Conservation (phyloP, 1,139 yeast genomes). For the Chernovozyma aurita region DNA sequence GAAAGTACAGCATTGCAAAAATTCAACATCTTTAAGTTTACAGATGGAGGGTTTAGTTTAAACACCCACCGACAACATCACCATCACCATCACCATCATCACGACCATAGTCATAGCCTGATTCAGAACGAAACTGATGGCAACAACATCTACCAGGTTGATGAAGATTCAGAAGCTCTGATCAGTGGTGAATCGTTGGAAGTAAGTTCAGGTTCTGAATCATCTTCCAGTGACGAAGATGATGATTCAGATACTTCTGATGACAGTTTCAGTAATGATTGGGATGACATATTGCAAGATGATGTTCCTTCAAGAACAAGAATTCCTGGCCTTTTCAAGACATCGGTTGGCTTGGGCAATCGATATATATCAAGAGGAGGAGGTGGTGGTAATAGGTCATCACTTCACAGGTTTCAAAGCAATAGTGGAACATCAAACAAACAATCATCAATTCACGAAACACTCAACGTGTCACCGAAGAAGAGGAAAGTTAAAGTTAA, state of each 20-base stretch:
- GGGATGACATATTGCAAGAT: slow-evolving; percentile 45
- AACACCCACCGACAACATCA: slow-evolving; percentile 12
- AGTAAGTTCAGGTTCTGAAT: slow-evolving; percentile 1
- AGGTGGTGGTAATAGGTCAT: slow-evolving; percentile 4
- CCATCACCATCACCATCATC: slow-evolving; percentile 3
- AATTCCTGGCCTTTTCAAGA: slow-evolving; percentile 41
- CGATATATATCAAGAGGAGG: slow-evolving; percentile 17
- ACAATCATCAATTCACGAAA: too few species aligned
- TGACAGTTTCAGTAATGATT: slow-evolving; percentile 48
- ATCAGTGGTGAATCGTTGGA: slow-evolving; percentile 6
- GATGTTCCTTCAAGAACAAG: slow-evolving; percentile 42
- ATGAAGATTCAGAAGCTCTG: slow-evolving; percentile 13
- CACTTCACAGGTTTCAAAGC: too few species aligned
- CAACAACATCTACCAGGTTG: too few species aligned
- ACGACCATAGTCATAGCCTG: too few species aligned
- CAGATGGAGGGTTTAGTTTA: slow-evolving; percentile 35
- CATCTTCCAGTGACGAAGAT: too few species aligned
- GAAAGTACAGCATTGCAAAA: slow-evolving; percentile 23
- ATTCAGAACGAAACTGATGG: too few species aligned
- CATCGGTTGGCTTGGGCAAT: slow-evolving; percentile 38
- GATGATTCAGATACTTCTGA: slow-evolving; percentile 20
- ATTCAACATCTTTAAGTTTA: slow-evolving; percentile 33
- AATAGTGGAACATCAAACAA: background rate
- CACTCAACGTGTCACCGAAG: slow-evolving; percentile 4
- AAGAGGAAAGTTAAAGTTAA: slow-evolving; percentile 14